Evolutionary conservation across 2,329 filamentous ascomycete species (phyloP).

Genomic region (Calonectria pteridis): DNA sequence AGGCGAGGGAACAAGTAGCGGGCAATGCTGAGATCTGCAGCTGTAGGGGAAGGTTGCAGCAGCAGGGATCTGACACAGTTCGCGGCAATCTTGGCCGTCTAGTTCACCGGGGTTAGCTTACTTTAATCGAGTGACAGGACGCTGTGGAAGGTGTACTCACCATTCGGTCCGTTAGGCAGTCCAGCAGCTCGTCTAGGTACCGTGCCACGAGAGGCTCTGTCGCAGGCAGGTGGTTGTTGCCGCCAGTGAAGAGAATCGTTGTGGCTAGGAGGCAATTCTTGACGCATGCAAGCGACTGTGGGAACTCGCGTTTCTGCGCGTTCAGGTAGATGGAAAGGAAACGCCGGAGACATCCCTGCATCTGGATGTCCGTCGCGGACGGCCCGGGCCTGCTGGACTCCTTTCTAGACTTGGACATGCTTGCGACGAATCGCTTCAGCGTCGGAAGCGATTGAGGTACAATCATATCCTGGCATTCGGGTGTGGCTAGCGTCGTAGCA

Average conservation of each 20-base stretch:
- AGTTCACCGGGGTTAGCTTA: conserved; percentile 31
- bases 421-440: conserved; percentile 89
- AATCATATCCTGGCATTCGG: conserved; percentile 85
- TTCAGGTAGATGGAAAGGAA: conserved; percentile 85
- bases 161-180: conserved; percentile 85
- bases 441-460: conserved; percentile 92
- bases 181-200: conserved; percentile 84
- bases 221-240: conserved; percentile 78
- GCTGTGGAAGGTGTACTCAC: conserved; percentile 62
- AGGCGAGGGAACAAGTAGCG: conserved; percentile 81
- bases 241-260: conserved; percentile 89
- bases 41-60: conserved; percentile 71
- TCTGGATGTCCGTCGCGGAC: conserved; percentile 73
- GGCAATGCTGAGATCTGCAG: conserved; percentile 79
- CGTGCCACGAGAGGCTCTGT: conserved; percentile 80
- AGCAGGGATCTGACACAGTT: conserved; percentile 90
- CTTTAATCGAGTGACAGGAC: not conserved
- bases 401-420: conserved; percentile 69
- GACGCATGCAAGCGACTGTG: conserved; percentile 86
- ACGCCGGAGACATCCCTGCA: conserved; percentile 84
- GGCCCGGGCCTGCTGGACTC: conserved; percentile 51
- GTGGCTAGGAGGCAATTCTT: conserved; percentile 92
- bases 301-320: conserved; percentile 79
- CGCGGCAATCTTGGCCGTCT: conserved; percentile 89
- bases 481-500: conserved; percentile 89